Evolutionary conservation across 2,329 filamentous ascomycete species (phyloP).

Genomic region (Pseudogymnoascus sp.): DNA sequence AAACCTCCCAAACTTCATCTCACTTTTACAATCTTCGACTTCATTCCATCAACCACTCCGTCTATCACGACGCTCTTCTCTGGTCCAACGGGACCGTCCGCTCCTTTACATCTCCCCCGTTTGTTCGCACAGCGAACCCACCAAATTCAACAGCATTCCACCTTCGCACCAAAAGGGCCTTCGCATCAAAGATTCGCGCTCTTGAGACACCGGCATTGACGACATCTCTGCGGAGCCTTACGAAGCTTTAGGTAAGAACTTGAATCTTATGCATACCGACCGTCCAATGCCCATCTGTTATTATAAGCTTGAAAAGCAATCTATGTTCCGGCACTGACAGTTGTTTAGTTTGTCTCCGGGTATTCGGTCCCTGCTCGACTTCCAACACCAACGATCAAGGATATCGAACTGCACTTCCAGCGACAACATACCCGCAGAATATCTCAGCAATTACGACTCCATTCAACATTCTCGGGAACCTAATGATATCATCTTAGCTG

Average conservation of each 20-base stretch:
- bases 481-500: conserved; percentile 13
- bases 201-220: conserved; percentile 6
- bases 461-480: conserved; percentile 2
- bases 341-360: conserved; percentile 4
- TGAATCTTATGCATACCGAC: background rate
- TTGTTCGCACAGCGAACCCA: conserved; percentile 1
- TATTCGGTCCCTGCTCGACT: conserved; percentile 4
- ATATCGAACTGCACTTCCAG: background rate
- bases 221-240: background rate
- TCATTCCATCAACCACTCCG: background rate
- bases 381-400: conserved; percentile 1
- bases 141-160: background rate
- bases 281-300: background rate
- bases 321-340: conserved; percentile 8
- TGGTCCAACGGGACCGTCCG: conserved; percentile 9
- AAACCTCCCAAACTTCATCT: background rate
- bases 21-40: background rate
- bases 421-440: background rate
- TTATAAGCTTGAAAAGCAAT: background rate
- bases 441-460: background rate
- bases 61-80: background rate
- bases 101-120: conserved; percentile 7
- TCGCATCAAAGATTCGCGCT: conserved; percentile 8
- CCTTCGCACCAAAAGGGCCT: background rate
- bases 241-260: background rate